A percentile compares a stretch with the other conserved stretches of the same genome.
These are phyloP conservation scores for Globisporangium ultimum DNA, from an alignment of 352 stramenopile species.

Conservation along the genomic window DNA sequence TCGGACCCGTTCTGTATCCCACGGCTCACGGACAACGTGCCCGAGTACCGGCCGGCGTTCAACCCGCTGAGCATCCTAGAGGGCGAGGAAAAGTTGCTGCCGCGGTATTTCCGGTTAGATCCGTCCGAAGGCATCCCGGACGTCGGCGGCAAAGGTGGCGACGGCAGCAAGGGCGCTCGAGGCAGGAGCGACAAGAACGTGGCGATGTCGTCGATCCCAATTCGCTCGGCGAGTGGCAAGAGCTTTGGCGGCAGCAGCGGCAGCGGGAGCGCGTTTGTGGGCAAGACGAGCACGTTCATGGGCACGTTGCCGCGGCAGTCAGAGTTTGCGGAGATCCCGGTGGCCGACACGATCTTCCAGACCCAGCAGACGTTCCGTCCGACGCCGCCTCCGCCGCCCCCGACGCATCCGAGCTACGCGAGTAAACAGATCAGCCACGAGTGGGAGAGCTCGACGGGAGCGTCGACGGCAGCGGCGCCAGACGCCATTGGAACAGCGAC, in stretches of 20 bases:
- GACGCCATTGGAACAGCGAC: conserved; percentile 5
- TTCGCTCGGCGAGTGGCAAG: conserved; percentile 3
- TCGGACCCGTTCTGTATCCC: conserved; percentile 75
- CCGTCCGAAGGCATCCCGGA: conserved; percentile 21
- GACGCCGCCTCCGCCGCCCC: conserved; percentile 8
- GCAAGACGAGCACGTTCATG: conserved; percentile 56
- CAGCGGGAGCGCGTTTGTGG: conserved; percentile 7
- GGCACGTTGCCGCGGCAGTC: conserved; percentile 49
- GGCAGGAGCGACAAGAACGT: conserved; percentile 6
- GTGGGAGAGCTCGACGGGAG: background rate
- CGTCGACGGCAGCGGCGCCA: conserved; percentile 8
- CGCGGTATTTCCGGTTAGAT: conserved; percentile 59
- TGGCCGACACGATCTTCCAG: conserved; percentile 49
- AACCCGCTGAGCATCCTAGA: conserved; percentile 73
- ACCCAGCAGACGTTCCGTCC: conserved; percentile 26
- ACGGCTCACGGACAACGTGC: conserved; percentile 66
- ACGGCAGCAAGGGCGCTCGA: background rate
- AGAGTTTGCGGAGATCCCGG: conserved; percentile 48
- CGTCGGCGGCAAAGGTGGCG: background rate
- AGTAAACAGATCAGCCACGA: conserved; percentile 14
- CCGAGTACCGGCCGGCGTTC: conserved; percentile 60
- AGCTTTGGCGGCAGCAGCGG: background rate
- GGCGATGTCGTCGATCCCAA: conserved; percentile 8
- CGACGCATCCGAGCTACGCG: conserved; percentile 15
- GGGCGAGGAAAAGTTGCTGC: conserved; percentile 65